phyloP scores from a whole-genome alignment of 1,139 yeast species.

The Blastobotrys aristatus region DNA sequence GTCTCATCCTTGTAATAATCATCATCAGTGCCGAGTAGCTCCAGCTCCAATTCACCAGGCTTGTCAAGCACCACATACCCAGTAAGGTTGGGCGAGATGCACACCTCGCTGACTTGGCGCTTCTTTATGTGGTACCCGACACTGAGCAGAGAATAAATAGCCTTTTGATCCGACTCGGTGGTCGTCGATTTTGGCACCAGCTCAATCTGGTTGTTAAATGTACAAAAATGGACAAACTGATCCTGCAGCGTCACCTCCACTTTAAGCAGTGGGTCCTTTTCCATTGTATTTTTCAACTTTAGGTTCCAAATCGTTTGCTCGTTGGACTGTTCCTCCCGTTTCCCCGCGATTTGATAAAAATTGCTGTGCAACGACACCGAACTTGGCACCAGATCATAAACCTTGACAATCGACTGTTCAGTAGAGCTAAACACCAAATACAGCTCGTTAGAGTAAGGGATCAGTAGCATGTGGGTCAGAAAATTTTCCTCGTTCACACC shows the following conservation, averaged over 20 bases:
- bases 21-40: conserved; percentile 16
- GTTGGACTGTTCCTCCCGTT: conserved; percentile 14
- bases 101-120: conserved; percentile 6
- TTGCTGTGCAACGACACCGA: conserved; percentile 32
- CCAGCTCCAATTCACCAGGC: conserved; percentile 17
- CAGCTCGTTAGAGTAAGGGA: conserved; percentile 36
- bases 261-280: conserved; percentile 18
- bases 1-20: conserved; percentile 17
- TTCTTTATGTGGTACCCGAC: conserved; percentile 46
- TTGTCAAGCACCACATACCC: conserved; percentile 40
- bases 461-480: conserved; percentile 29
- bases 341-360: conserved; percentile 24
- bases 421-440: conserved; percentile 32
- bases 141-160: conserved; percentile 46
- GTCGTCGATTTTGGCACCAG: conserved; percentile 13
- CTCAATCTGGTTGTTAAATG: conserved; percentile 22
- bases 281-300: conserved; percentile 10
- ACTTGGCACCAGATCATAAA: conserved; percentile 27
- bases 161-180: conserved; percentile 20
- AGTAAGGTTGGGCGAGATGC: conserved; percentile 38
- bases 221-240: conserved; percentile 21
- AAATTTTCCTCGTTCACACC: conserved; percentile 14
- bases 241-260: conserved; percentile 24
- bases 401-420: conserved; percentile 21
- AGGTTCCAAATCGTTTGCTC: conserved; percentile 12